These are phyloP conservation scores for Mytilinidion resinicola DNA, from an alignment of 495 filamentous ascomycete genomes.

Conservation along the genomic window DNA sequence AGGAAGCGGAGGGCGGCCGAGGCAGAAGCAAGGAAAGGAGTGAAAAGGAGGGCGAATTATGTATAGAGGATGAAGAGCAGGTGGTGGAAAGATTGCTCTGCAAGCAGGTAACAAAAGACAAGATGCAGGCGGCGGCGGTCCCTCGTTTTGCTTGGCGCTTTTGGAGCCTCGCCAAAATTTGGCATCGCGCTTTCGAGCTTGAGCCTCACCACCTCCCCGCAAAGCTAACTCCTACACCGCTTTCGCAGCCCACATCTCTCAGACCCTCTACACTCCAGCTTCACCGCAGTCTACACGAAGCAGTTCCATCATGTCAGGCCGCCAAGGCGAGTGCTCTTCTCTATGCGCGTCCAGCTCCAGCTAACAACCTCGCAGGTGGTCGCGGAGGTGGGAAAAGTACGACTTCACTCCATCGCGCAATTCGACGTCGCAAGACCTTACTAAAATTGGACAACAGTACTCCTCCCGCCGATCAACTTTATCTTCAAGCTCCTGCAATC, in stretches of 20 bases:
- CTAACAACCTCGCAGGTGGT: constrained; percentile 13
- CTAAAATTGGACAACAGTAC: constrained; percentile 57
- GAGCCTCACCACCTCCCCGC: too few species aligned
- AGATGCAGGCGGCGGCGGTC: neutral
- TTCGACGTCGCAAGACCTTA: too few species aligned
- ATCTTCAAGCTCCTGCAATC: constrained; percentile 95
- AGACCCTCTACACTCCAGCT: too few species aligned
- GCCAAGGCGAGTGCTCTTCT: too few species aligned
- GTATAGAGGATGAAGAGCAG: neutral
- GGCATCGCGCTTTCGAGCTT: too few species aligned
- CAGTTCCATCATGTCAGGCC: too few species aligned
- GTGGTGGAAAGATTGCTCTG: neutral
- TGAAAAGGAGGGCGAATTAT: neutral
- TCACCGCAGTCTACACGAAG: too few species aligned
- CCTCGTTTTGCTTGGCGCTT: too few species aligned
- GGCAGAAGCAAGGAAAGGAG: neutral
- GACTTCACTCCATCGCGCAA: neutral
- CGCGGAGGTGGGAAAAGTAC: constrained; percentile 14
- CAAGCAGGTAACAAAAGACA: neutral
- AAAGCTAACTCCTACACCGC: too few species aligned
- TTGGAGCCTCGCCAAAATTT: too few species aligned
- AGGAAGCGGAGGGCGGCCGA: neutral
- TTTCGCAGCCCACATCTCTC: too few species aligned
- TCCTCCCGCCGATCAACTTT: constrained; percentile 96
- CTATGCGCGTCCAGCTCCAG: too few species aligned